phyloP scores from a whole-genome alignment of 2,329 filamentous ascomycete species.

The Aureobasidium sp. region DNA sequence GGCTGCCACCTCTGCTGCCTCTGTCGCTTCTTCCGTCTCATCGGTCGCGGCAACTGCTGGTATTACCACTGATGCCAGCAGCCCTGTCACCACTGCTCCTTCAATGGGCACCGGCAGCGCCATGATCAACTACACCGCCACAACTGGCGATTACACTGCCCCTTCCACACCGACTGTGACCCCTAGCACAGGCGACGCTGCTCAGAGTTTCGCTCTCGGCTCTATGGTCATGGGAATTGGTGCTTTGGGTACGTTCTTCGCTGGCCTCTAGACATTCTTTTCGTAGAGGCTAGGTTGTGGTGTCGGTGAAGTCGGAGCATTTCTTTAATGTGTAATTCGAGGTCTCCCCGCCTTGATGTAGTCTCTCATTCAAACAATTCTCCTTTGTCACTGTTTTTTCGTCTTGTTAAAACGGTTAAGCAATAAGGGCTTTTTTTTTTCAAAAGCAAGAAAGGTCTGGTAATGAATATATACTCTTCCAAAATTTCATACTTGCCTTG shows the following conservation, averaged over 20 bases:
- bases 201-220: background rate
- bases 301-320: background rate
- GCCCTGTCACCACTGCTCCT: background rate
- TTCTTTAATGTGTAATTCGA: constrained; percentile 8
- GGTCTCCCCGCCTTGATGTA: background rate
- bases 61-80: background rate
- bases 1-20: background rate
- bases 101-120: background rate
- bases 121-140: constrained; percentile 6
- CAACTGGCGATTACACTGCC: constrained; percentile 5
- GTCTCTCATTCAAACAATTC: background rate
- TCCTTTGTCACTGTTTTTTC: background rate
- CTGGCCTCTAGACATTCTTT: background rate
- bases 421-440: background rate
- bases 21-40: background rate
- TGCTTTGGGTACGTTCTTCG: constrained; percentile 6
- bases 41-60: background rate
- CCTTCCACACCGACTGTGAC: background rate
- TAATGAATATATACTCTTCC: background rate
- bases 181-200: background rate
- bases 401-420: background rate
- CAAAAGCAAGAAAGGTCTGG: background rate
- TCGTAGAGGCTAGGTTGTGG: background rate
- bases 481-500: no score
- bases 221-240: background rate